Evolutionary conservation across 805 yeast genomes (phyloP).

Genomic region (Pichia nanzhaoensis): DNA sequence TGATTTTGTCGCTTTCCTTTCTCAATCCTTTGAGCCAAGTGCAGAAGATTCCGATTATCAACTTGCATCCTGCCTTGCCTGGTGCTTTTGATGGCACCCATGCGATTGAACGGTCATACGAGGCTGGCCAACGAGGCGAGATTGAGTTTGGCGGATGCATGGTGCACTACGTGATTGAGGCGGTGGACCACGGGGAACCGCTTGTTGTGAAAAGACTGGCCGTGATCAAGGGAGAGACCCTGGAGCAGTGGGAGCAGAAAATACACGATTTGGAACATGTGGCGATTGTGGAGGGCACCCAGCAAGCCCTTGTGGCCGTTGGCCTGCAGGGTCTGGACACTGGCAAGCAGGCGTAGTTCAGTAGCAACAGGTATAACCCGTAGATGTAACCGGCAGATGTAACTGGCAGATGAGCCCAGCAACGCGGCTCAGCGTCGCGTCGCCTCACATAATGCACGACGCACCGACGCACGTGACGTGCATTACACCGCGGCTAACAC

Average conservation of each 20-base stretch:
- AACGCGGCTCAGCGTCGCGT: too few relatives aligned
- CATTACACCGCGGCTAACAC: too few relatives aligned
- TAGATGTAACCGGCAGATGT: too few relatives aligned
- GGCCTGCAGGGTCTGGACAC: background rate
- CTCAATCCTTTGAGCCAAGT: slow-evolving; percentile 55
- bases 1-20: slow-evolving; percentile 76
- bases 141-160: slow-evolving; percentile 80
- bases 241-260: slow-evolving; percentile 74
- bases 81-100: slow-evolving; percentile 96
- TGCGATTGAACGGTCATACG: slow-evolving; percentile 95
- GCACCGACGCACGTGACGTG: too few relatives aligned
- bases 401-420: too few relatives aligned
- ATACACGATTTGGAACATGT: slow-evolving; percentile 81
- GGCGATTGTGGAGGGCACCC: slow-evolving; percentile 91
- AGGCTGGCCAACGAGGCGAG: slow-evolving; percentile 84
- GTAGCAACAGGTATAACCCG: too few relatives aligned
- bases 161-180: slow-evolving; percentile 95
- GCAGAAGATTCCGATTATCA: slow-evolving; percentile 74
- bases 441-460: too few relatives aligned
- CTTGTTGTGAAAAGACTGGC: slow-evolving; percentile 73
- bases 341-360: too few relatives aligned
- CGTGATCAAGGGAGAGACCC: slow-evolving; percentile 61
- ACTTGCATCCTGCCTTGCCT: slow-evolving; percentile 95
- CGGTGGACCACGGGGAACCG: slow-evolving; percentile 92
- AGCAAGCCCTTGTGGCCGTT: slow-evolving; percentile 31